Conservation (phyloP, 768 basidiomycete species). For the Tubosaeta sp. region DNA sequence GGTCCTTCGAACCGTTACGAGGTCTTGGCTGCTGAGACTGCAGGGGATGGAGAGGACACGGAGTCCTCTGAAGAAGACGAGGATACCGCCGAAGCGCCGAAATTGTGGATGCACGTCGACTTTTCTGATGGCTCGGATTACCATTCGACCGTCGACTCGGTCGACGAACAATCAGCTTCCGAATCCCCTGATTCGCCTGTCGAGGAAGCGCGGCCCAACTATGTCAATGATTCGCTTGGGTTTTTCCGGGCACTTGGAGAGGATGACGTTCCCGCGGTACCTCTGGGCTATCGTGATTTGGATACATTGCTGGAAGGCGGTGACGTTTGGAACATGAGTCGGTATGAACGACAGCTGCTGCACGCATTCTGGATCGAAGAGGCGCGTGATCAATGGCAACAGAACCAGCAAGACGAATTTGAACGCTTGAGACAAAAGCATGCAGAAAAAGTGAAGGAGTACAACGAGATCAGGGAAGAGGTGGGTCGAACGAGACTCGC, state of each 20-base stretch:
- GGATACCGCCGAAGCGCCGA: conserved; percentile 7
- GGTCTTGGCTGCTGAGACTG: conserved; percentile 1
- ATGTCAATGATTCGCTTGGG: conserved; percentile 22
- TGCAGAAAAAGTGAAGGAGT: conserved; percentile 34
- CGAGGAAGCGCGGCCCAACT: conserved; percentile 1
- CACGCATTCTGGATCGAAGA: conserved; percentile 45
- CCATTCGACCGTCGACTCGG: not conserved
- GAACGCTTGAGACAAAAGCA: conserved; percentile 36
- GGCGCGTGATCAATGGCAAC: conserved; percentile 32
- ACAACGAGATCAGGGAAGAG: conserved; percentile 48
- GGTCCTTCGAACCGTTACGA: conserved; percentile 19
- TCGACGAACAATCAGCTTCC: not conserved
- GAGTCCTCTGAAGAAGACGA: conserved; percentile 4
- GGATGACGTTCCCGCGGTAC: conserved; percentile 34
- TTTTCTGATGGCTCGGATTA: not conserved
- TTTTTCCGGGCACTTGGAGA: conserved; percentile 41
- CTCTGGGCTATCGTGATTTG: conserved; percentile 35
- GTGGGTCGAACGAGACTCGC: conserved; percentile 31
- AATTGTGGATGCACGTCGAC: conserved; percentile 27
- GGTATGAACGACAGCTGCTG: conserved; percentile 43
- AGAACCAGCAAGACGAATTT: conserved; percentile 39
- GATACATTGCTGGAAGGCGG: conserved; percentile 32
- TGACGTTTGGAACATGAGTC: conserved; percentile 54
- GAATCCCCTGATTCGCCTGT: not conserved
- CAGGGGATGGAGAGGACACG: not conserved